These are phyloP conservation scores for Acanthamoeba comandoni DNA, from an alignment of 208 protist genomes.

Conservation along the genomic window DNA sequence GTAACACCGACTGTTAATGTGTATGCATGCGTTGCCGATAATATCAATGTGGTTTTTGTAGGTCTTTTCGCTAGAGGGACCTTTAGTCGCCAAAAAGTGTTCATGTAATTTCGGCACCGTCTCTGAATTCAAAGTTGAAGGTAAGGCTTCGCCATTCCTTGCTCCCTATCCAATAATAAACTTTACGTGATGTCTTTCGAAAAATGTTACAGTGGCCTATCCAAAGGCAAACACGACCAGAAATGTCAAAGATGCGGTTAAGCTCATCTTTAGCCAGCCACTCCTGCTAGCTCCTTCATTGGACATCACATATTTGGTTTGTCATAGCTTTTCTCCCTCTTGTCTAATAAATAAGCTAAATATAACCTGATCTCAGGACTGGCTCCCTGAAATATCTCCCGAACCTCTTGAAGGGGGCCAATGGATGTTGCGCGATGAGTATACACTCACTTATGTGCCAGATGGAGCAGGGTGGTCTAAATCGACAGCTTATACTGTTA, in stretches of 20 bases:
- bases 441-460: conserved; percentile 26
- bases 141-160: neutral
- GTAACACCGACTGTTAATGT: neutral
- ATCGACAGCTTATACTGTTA: no score
- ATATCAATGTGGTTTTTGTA: neutral
- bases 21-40: neutral
- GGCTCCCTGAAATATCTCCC: conserved; percentile 31
- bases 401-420: conserved; percentile 45
- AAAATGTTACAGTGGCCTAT: no score
- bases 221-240: neutral
- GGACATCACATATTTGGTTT: conserved; percentile 46
- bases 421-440: conserved; percentile 30
- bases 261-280: conserved; percentile 58
- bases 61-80: conserved; percentile 28
- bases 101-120: conserved; percentile 58
- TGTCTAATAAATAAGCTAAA: neutral
- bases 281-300: conserved; percentile 27
- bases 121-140: neutral
- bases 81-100: neutral
- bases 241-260: neutral
- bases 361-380: neutral
- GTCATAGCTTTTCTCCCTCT: conserved; percentile 3
- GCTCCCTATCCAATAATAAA: neutral
- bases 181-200: no score
- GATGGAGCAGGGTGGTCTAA: neutral